Conservation (phyloP, 2,329 filamentous ascomycete genomes). For the Trichoderma sp. region DNA sequence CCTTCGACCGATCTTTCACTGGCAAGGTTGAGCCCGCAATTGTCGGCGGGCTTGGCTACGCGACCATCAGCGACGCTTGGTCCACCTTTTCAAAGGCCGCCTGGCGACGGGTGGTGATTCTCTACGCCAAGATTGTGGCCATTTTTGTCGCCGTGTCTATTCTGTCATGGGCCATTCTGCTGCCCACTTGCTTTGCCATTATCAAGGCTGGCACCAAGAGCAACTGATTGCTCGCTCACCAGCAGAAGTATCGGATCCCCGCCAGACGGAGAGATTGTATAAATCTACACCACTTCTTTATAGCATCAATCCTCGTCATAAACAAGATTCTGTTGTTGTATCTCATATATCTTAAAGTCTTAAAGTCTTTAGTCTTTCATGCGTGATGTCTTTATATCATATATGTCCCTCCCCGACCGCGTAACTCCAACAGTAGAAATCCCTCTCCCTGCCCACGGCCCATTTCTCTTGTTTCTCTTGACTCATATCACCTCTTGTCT, state of each 20-base stretch:
- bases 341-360: constrained; percentile 12
- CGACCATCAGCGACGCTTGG: constrained; percentile 77
- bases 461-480: background rate
- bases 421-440: constrained; percentile 19
- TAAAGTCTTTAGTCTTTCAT: constrained; percentile 26
- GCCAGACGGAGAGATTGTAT: background rate
- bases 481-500: constrained; percentile 12
- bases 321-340: constrained; percentile 13
- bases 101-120: constrained; percentile 71
- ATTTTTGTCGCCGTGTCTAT: constrained; percentile 54
- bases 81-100: constrained; percentile 72
- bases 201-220: constrained; percentile 28
- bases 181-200: constrained; percentile 55
- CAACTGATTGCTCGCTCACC: background rate
- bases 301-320: background rate
- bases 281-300: background rate
- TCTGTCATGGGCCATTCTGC: constrained; percentile 50
- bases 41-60: constrained; percentile 70
- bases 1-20: constrained; percentile 85
- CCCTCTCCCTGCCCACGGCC: constrained; percentile 1
- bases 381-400: constrained; percentile 26
- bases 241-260: background rate
- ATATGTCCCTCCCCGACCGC: constrained; percentile 20
- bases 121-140: constrained; percentile 71
- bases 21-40: constrained; percentile 75